These are phyloP conservation scores for Periglandula ipomoeae DNA, from an alignment of 2,329 filamentous ascomycete species.

Conservation along the genomic window DNA sequence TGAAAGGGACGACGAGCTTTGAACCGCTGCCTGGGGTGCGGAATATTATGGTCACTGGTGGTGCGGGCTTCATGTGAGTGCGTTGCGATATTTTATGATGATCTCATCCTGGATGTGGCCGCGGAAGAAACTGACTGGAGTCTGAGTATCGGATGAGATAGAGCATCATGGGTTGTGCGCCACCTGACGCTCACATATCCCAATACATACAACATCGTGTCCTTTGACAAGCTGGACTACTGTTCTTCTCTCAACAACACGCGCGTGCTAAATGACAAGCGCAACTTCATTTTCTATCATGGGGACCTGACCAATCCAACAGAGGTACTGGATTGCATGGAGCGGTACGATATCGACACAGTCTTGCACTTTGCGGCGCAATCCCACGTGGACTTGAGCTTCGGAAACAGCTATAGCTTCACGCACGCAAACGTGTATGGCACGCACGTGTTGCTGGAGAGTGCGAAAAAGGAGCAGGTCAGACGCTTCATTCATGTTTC, in stretches of 20 bases:
- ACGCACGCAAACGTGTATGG: slow-evolving; percentile 76
- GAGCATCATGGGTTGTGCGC: slow-evolving; percentile 74
- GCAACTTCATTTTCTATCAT: slow-evolving; percentile 72
- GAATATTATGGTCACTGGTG: slow-evolving; percentile 78
- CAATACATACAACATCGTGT: slow-evolving; percentile 66
- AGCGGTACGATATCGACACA: slow-evolving; percentile 65
- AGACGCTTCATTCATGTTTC: slow-evolving; percentile 73
- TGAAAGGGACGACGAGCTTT: slow-evolving; percentile 62
- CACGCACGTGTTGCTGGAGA: slow-evolving; percentile 74
- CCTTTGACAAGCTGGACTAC: slow-evolving; percentile 79
- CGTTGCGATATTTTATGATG: not conserved
- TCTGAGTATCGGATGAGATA: slow-evolving; percentile 21
- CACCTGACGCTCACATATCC: slow-evolving; percentile 69
- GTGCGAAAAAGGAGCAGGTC: slow-evolving; percentile 61
- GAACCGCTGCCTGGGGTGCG: slow-evolving; percentile 59
- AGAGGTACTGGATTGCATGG: slow-evolving; percentile 62
- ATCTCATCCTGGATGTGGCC: not conserved
- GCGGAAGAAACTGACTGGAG: not conserved
- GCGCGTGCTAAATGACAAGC: slow-evolving; percentile 52
- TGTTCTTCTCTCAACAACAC: slow-evolving; percentile 76
- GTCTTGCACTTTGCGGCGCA: slow-evolving; percentile 82
- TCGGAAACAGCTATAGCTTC: slow-evolving; percentile 74
- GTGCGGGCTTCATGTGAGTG: slow-evolving; percentile 75
- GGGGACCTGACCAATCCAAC: slow-evolving; percentile 66
- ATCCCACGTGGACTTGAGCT: slow-evolving; percentile 74